phyloP scores from a whole-genome alignment of 2,329 filamentous ascomycete genomes.

The Penicillium sp. region DNA sequence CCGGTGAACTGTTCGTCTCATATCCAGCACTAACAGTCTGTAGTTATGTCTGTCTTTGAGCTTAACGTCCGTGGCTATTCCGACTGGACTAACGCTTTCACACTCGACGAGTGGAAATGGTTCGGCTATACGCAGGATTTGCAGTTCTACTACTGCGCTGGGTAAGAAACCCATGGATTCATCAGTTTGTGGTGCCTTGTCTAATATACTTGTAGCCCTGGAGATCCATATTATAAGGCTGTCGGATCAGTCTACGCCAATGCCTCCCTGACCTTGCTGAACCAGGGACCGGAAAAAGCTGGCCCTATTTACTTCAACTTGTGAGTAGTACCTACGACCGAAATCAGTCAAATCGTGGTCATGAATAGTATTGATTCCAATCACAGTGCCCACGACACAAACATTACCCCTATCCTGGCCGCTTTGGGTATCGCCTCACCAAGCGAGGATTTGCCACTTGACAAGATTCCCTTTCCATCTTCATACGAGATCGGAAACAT shows the following conservation, averaged over 20 bases:
- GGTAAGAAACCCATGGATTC: slow-evolving; percentile 7
- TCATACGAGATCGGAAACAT: slow-evolving; percentile 18
- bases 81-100: slow-evolving; percentile 23
- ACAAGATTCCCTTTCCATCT: slow-evolving; percentile 17
- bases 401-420: slow-evolving; percentile 17
- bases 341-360: not conserved
- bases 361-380: not conserved
- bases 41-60: slow-evolving; percentile 22
- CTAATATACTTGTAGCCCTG: slow-evolving; percentile 8
- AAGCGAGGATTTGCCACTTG: slow-evolving; percentile 14
- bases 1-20: not conserved
- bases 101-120: slow-evolving; percentile 21
- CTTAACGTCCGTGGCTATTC: slow-evolving; percentile 19
- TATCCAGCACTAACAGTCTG: not conserved
- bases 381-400: not conserved
- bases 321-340: not conserved
- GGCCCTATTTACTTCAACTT: slow-evolving; percentile 13
- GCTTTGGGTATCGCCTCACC: slow-evolving; percentile 19
- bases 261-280: slow-evolving; percentile 17
- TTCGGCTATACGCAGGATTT: slow-evolving; percentile 20
- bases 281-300: slow-evolving; percentile 15
- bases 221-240: slow-evolving; percentile 6
- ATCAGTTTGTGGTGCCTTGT: not conserved
- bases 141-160: slow-evolving; percentile 22
- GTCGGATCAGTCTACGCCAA: slow-evolving; percentile 16